These are phyloP conservation scores for Mycosarcoma mackinlayi DNA, from an alignment of 1,284 basidiomycete species.

Conservation along the genomic window DNA sequence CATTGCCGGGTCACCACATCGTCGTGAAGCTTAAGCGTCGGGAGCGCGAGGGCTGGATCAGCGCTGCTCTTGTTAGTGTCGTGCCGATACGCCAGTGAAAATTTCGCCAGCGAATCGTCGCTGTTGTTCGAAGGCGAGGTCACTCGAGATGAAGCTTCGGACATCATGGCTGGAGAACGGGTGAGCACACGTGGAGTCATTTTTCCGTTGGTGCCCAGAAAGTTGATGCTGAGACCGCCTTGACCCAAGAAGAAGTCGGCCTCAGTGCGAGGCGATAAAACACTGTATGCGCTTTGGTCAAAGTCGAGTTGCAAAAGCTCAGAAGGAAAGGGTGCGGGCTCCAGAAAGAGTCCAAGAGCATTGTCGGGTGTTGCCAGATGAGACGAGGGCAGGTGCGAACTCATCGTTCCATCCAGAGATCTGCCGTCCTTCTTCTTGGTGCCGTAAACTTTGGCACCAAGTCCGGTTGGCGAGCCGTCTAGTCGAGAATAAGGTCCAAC, in stretches of 20 bases:
- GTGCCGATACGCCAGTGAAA: conserved; percentile 21
- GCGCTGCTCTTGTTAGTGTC: conserved; percentile 1
- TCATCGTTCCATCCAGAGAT: background rate
- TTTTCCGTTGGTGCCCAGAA: background rate
- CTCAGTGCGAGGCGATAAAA: conserved; percentile 13
- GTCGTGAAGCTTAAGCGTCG: conserved; percentile 3
- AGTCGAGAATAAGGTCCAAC: too few relatives aligned
- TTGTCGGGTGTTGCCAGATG: conserved; percentile 9
- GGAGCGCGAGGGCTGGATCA: conserved; percentile 6
- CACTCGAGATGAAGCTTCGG: conserved; percentile 6
- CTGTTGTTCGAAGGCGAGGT: conserved; percentile 10
- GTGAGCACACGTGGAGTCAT: conserved; percentile 1
- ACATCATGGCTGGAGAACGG: conserved; percentile 14
- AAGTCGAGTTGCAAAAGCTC: conserved; percentile 18
- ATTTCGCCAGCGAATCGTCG: conserved; percentile 19
- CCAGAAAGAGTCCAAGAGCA: conserved; percentile 29
- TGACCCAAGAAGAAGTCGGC: conserved; percentile 12
- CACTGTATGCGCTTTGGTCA: background rate
- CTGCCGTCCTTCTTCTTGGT: background rate
- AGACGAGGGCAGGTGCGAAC: conserved; percentile 11
- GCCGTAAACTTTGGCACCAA: background rate
- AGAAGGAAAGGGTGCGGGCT: conserved; percentile 15
- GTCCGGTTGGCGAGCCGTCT: conserved; percentile 3
- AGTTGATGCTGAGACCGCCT: background rate
- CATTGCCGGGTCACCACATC: background rate